Evolutionary conservation across 495 filamentous ascomycete genomes (phyloP).

Genomic region (Talaromyces wortmannii): DNA sequence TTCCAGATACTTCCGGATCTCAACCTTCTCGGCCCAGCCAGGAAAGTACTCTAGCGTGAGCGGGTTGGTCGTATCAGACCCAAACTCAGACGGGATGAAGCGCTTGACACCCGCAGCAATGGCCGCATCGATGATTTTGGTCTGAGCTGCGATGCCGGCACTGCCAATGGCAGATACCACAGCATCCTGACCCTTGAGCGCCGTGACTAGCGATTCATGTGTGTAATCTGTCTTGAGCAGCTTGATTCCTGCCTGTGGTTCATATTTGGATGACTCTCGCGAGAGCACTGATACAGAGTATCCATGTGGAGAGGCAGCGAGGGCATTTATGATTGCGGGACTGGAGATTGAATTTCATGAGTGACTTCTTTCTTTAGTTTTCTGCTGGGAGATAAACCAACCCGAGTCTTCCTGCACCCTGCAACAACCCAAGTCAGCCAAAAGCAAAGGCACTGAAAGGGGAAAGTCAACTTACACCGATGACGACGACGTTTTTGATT

Average conservation of each 20-base stretch:
- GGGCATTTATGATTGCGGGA: neutral
- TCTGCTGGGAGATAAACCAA: neutral
- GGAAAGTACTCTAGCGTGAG: constrained; percentile 16
- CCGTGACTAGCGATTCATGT: constrained; percentile 9
- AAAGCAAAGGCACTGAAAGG: neutral
- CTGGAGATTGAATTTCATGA: neutral
- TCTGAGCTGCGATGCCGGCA: constrained; percentile 20
- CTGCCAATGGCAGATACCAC: constrained; percentile 25
- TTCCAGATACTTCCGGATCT: constrained; percentile 32
- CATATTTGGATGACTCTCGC: constrained; percentile 15
- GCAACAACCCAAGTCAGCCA: neutral
- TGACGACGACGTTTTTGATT: neutral
- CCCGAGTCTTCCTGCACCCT: constrained; percentile 2
- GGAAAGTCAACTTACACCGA: neutral
- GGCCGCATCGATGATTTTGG: constrained; percentile 42
- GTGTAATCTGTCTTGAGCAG: constrained; percentile 2
- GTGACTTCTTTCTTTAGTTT: neutral
- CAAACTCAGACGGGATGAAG: constrained; percentile 49
- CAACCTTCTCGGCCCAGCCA: constrained; percentile 30
- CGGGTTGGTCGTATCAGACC: constrained; percentile 21
- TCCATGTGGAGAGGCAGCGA: neutral
- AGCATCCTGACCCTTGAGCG: constrained; percentile 27
- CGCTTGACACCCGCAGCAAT: constrained; percentile 44
- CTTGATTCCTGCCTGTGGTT: neutral
- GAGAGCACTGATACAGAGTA: constrained; percentile 26